phyloP scores from a whole-genome alignment of 768 basidiomycete genomes.

The Cyclocybe aegerita region DNA sequence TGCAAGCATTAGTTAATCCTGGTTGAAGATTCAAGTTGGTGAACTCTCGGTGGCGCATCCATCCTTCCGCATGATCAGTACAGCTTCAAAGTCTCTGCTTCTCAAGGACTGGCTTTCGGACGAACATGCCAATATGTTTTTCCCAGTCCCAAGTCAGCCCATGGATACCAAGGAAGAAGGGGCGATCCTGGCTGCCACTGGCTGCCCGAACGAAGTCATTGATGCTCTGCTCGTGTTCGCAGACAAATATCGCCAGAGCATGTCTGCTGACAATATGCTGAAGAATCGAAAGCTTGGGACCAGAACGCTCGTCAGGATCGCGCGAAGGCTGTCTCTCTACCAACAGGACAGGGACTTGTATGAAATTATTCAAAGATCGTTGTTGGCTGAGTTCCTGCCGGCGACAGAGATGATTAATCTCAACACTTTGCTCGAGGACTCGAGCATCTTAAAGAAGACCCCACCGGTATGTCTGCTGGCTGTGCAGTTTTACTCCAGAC shows the following conservation, averaged over 20 bases:
- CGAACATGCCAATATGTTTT: slow-evolving; percentile 73
- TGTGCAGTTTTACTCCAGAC: background rate
- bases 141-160: slow-evolving; percentile 57
- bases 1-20: background rate
- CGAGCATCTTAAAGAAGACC: slow-evolving; percentile 40
- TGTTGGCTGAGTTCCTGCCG: slow-evolving; percentile 63
- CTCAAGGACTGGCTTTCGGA: slow-evolving; percentile 68
- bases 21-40: slow-evolving; percentile 22
- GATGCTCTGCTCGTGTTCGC: slow-evolving; percentile 51
- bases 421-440: slow-evolving; percentile 49
- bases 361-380: slow-evolving; percentile 43
- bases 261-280: slow-evolving; percentile 54
- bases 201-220: slow-evolving; percentile 39
- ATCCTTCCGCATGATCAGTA: slow-evolving; percentile 60
- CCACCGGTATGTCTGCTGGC: slow-evolving; percentile 34
- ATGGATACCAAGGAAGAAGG: slow-evolving; percentile 56
- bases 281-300: slow-evolving; percentile 68
- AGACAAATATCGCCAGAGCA: slow-evolving; percentile 53
- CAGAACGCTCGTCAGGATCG: slow-evolving; percentile 54
- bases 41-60: slow-evolving; percentile 52
- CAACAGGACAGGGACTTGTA: slow-evolving; percentile 46
- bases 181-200: slow-evolving; percentile 46
- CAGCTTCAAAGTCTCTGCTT: slow-evolving; percentile 62
- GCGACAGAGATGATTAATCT: slow-evolving; percentile 56
- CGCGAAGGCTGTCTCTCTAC: slow-evolving; percentile 45